Evolutionary conservation across 441 rosid species (phyloP), one percentile per base, ranked within the genome.

Genomic region (Hura crepitans): DNA sequence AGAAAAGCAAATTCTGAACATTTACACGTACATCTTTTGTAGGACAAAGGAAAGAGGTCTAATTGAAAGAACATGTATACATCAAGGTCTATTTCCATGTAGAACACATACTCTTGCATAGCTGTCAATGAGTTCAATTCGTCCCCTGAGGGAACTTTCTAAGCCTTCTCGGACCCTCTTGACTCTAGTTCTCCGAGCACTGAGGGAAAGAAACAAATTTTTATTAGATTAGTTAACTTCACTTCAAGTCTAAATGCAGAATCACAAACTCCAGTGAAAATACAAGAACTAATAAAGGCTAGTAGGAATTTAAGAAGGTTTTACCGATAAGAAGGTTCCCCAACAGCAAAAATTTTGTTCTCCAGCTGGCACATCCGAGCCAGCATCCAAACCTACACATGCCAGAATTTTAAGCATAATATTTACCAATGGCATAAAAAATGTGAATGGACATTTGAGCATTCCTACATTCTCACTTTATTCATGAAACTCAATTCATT

Each of bases 311-410:
- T 73, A 75, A 67, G 72, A 62, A 72, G 57, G 65, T 56, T 79
- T 81, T 74, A 90, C 97, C 97, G 97, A 81, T 90, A 94, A 66
- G 97, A 85, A 71, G 94, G 96, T 83, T 92, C 97, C 72, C 99
- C 97, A 30, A 92, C 89, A 5, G 92, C 97, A 76, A 84, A 84
- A 66, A 92, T 94, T 85, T 94, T 94, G 90, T 94, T 94, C 85
- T 94, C 97, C 60, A 94, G 89, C 80, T 89, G 99, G 77, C 94
- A 90, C 92, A 90, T 87, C 78, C 97, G 84, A 82, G 96, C 97
- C 81, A 94, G 79, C 97, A 90, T 90, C 97, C 96, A 92, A 25
- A 89, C 91, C 99, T 94, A 74, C 67, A 80, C 50, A 27, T 47
- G 17, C 74, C 39, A 68, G 51, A 72, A 46, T 67, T 60, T 72